Base-by-base conservation (phyloP, 495 filamentous ascomycete genomes). In the Hypoxylon cercidicola region DNA sequence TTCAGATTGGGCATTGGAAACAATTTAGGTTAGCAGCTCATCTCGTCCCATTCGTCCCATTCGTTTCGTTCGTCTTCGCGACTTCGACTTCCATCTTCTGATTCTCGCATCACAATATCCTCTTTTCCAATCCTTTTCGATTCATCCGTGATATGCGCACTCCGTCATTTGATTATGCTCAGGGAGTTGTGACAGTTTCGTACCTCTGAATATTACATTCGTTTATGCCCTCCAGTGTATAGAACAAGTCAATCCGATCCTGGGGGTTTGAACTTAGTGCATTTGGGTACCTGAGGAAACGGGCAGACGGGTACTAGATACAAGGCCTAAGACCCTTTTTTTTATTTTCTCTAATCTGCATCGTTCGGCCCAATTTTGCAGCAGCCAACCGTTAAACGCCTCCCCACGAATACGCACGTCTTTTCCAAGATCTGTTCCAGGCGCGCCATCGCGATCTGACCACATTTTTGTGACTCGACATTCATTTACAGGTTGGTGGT, bases 371-470 rank as follows among this genome's bases (percentile, higher is more conserved):
- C 61, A 45, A 56, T 66, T 60, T 51, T 43, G 56, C 30, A 55
- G 18, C 20, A 40, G 21, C 16, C 34, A 41, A 40, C 49, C 51
- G 44, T 57, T 64, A 56, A 56, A 62, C 58, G 43, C 53, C 51
- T 48, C 57, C 53, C 51, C 23, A 34, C 32, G 49, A 64, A 57
- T 51, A 49, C 63, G 56, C 62, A 66, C 60, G 40, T 68, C 55
- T 64, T 60, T 12, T 20, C 59, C 45, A 59, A 68, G 64, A 68
- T 68, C 59, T 68, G 40, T 64, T 61, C 60, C 59, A 60, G 55
- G 59, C 49, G 45, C 60, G 54, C 30, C 39, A 68, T 67, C 64
- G 60, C 55, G 64, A 61, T 60, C 55, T 64, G 59, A 49, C 59
- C 68, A 60, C 59, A 43, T 50, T 60, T 55, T 55, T 57, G 68